These are phyloP conservation scores for Xerocomus potaroensis DNA, from an alignment of 768 basidiomycete genomes.

Conservation along the genomic window DNA sequence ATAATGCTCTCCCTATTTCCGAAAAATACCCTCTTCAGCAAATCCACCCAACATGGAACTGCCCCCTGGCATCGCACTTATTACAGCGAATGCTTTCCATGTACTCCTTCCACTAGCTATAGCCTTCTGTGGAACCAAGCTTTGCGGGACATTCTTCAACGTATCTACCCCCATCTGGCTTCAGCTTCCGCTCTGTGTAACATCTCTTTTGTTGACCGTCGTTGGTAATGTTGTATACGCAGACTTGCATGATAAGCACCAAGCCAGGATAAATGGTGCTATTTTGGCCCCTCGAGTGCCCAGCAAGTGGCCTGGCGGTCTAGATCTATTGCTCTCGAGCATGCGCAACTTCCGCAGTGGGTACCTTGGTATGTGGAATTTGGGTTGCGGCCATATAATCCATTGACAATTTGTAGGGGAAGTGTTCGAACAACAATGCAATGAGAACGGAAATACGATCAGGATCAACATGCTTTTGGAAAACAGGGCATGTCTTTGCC, in stretches of 20 bases:
- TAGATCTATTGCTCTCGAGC: constrained; percentile 29
- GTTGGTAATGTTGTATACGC: constrained; percentile 10
- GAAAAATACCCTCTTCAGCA: no score
- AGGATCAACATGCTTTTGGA: no score
- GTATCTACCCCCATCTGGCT: constrained; percentile 14
- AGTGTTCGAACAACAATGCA: constrained; percentile 17
- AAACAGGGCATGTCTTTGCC: no score
- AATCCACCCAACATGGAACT: constrained; percentile 22
- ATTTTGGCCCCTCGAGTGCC: constrained; percentile 31
- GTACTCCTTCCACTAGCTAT: constrained; percentile 18
- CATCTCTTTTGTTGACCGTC: constrained; percentile 25
- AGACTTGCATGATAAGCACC: constrained; percentile 10
- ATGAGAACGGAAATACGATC: constrained; percentile 30
- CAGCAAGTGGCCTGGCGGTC: constrained; percentile 34
- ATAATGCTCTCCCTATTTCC: no score
- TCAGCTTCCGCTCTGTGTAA: constrained; percentile 11
- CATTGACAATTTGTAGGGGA: constrained; percentile 24
- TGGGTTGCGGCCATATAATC: not conserved
- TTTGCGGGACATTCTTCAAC: constrained; percentile 8
- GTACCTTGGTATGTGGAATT: constrained; percentile 27
- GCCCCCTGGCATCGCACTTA: constrained; percentile 32
- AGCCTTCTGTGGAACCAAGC: constrained; percentile 9
- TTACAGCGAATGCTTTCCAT: constrained; percentile 24
- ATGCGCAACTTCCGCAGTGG: constrained; percentile 23
- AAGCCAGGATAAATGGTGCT: constrained; percentile 23